Base-by-base conservation (phyloP, 2,329 filamentous ascomycete genomes). In the Neophaeococcomyces aloes region DNA sequence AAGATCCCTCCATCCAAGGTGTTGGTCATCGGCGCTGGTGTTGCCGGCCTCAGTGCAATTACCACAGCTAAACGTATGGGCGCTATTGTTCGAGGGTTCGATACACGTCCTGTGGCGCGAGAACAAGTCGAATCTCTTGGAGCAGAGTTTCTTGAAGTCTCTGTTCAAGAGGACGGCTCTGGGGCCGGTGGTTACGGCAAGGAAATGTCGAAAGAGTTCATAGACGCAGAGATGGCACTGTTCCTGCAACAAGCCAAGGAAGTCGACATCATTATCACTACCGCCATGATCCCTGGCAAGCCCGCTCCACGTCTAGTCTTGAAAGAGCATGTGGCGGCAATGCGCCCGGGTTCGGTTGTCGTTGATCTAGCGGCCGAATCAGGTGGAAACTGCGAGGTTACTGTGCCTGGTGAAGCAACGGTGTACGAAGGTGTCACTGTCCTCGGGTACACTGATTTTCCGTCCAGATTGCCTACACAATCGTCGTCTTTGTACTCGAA, bases 201-300 rank as follows among this genome's bases (percentile, higher is more conserved):
- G 58, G 85, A 88, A 58, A 94, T 94, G 86, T 91, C 85, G 43
- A 87, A 89, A 57, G 86, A 89, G 53, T 94, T 94, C 57, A 86
- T 91, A 60, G 85, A 86, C 48, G 86, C 86, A 4, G 86, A 94
- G 61, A 93, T 93, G 86, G 88, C 85, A 61, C 72, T 94, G 0
- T 94, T 94, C 65, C 79, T 84, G 59, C 83, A 91, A 53, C 87
- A 94, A 61, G 84, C 83, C 48, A 75, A 77, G 47, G 87, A 94
- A 30, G 86, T 94, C 40, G 86, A 94, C 62, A 94, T 94, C 50
- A 83, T 94, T 48, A 83, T 94, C 59, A 94, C 86, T 1, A 94
- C 87, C 1, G 87, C 87, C n/a, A 64, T 94, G 55, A 94, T 94
- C 48, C 87, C 87, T 0, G 87, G 86, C 45, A 82, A 75, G 53